phyloP scores from a whole-genome alignment of 202 grass and related monocot species.

The Alloteropsis angusta region DNA sequence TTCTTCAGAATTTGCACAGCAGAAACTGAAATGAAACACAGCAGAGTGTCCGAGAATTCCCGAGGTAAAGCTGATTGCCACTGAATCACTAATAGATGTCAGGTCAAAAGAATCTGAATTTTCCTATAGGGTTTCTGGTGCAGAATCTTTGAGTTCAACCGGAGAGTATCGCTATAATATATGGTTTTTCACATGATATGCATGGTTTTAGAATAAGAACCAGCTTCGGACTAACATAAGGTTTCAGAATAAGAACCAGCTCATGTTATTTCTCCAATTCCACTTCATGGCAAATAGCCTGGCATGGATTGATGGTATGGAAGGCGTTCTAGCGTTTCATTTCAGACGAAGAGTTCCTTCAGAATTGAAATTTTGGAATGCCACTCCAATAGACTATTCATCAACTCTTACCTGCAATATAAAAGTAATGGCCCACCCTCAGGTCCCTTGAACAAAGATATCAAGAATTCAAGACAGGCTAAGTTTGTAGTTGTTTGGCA shows the following conservation, averaged over 20 bases:
- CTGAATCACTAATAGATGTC: neutral
- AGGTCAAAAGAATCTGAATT: neutral
- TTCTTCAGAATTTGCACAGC: neutral
- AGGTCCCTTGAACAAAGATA: neutral
- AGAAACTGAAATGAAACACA: neutral
- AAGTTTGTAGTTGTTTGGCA: neutral
- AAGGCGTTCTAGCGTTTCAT: neutral
- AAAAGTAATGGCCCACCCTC: neutral
- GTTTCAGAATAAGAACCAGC: conserved; percentile 6
- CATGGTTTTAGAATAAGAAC: neutral
- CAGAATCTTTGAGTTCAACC: neutral
- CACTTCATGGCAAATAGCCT: neutral
- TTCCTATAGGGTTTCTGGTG: neutral
- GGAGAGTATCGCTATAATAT: neutral
- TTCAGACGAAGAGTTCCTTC: neutral
- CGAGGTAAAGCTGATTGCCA: neutral
- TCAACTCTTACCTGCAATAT: neutral
- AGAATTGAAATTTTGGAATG: neutral
- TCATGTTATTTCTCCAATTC: neutral
- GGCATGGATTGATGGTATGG: neutral
- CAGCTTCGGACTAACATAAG: neutral
- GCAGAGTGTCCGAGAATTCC: neutral
- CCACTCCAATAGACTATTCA: neutral
- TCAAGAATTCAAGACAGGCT: neutral
- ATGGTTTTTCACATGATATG: neutral